Base-by-base conservation (phyloP, 257 asterid genomes). In the Scutellaria minor region DNA sequence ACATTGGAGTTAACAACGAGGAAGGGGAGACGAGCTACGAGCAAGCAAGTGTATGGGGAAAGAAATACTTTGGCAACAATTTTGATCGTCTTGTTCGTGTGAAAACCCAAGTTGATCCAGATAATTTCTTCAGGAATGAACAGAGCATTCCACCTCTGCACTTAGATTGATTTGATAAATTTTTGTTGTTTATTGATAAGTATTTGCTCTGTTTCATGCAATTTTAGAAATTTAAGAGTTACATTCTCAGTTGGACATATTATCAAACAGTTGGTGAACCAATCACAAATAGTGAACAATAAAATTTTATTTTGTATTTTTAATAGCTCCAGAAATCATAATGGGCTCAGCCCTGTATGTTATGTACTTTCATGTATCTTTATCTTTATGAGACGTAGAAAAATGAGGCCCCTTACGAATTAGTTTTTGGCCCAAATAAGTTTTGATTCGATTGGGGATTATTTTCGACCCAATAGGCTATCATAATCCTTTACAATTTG, bases 31-130 rank as follows among this genome's bases (percentile, higher is more conserved):
- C 42, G 15, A 56, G 63, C 5, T 56, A 56, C 42, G 63, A n/a
- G 0, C 45, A 42, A 9, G 80, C 75, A 13, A 68, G 70, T 1
- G 50, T 59, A 40, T 75, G 68, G 55, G 80, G 80, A 0, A 8
- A 7, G 8, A 76, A 76, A 14, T 76, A 69, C 35, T 76, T 39
- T 52, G 50, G 20, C 8, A 72, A 50, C 51, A 72, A 72, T 40
- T 72, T 72, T 7, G 12, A 61, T 4, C 42, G 63, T 1, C 3
- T 72, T 22, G 77, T 72, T 50, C 70, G 22, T 0, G 66, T 73
- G 20, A 73, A 73, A 54, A 73, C 63, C 14, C 12, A 24, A 3
- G 42, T 56, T 24, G 63, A 56, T 56, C 63, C 63, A 4, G 7
- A 11, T 0, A 56, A 56, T 10, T 56, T 56, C 41, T 56, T 56